Conservation (phyloP, 352 stramenopile species). For the Phytopythium mirpurense region DNA sequence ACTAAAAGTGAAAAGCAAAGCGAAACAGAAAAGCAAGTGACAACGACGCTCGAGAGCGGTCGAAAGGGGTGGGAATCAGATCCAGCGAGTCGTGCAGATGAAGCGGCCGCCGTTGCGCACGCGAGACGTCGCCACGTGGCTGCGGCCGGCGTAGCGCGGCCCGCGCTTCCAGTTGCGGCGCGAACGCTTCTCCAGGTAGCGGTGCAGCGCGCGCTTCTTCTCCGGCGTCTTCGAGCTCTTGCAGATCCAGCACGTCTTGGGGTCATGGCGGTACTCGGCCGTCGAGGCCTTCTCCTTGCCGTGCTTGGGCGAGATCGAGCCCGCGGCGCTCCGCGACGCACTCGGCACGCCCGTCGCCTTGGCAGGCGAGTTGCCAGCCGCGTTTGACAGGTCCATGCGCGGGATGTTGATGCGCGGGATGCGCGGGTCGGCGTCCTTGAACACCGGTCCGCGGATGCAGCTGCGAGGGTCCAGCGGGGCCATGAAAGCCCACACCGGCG, state of each 20-base stretch:
- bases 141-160: conserved; percentile 73
- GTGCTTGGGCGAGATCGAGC: conserved; percentile 44
- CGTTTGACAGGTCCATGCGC: conserved; percentile 65
- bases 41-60: conserved; percentile 19
- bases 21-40: conserved; percentile 25
- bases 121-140: conserved; percentile 71
- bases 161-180: conserved; percentile 82
- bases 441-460: conserved; percentile 70
- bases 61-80: conserved; percentile 41
- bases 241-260: conserved; percentile 83
- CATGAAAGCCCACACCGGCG: conserved; percentile 44
- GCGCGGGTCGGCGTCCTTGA: conserved; percentile 72
- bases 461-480: conserved; percentile 70
- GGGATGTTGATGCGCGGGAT: conserved; percentile 64
- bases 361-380: conserved; percentile 11
- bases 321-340: conserved; percentile 5
- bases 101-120: conserved; percentile 81
- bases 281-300: conserved; percentile 37
- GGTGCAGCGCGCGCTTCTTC: conserved; percentile 78
- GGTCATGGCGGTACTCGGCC: conserved; percentile 58
- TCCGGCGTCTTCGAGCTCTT: conserved; percentile 79
- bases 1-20: conserved; percentile 16
- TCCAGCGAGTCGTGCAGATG: conserved; percentile 77
- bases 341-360: conserved; percentile 11
- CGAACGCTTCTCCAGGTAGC: conserved; percentile 77